Conservation (phyloP, 306 rosid species). For the Fragaria vesca region DNA sequence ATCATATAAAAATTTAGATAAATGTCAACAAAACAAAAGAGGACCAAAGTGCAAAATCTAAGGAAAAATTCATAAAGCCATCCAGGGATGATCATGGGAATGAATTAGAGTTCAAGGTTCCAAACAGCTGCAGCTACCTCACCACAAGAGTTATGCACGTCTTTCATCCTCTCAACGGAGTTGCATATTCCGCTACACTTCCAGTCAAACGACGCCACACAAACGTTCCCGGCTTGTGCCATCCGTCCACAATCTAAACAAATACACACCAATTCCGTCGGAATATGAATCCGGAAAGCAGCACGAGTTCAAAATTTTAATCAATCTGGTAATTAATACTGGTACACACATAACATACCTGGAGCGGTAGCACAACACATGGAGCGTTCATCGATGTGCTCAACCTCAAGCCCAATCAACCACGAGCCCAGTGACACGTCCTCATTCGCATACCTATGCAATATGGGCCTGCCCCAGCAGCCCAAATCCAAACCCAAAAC, state of each 20-base stretch:
- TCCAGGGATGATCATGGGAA: not conserved
- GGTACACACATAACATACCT: slow-evolving; percentile 36
- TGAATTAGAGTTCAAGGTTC: slow-evolving; percentile 44
- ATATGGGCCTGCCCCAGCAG: slow-evolving; percentile 49
- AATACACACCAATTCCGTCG: not conserved
- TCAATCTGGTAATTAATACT: not conserved
- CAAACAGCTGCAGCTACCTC: slow-evolving; percentile 69
- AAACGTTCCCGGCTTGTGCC: slow-evolving; percentile 60
- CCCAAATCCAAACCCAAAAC: not conserved
- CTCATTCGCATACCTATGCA: slow-evolving; percentile 89
- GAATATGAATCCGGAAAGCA: not conserved
- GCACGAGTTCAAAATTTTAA: not conserved
- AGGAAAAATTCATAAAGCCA: not conserved
- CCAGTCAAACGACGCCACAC: slow-evolving; percentile 95
- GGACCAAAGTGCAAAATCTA: not conserved
- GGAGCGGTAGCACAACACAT: slow-evolving; percentile 90
- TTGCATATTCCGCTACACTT: slow-evolving; percentile 84
- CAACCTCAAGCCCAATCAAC: slow-evolving; percentile 81
- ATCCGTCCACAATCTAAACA: slow-evolving; percentile 69
- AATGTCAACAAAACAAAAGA: not conserved
- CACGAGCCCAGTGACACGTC: slow-evolving; percentile 89
- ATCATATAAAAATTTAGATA: not conserved
- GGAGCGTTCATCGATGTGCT: slow-evolving; percentile 74
- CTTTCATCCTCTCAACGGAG: slow-evolving; percentile 74
- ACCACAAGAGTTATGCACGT: slow-evolving; percentile 63